Evolutionary conservation across 805 yeast species (phyloP).

Genomic region (Priceomyces haplophilus): DNA sequence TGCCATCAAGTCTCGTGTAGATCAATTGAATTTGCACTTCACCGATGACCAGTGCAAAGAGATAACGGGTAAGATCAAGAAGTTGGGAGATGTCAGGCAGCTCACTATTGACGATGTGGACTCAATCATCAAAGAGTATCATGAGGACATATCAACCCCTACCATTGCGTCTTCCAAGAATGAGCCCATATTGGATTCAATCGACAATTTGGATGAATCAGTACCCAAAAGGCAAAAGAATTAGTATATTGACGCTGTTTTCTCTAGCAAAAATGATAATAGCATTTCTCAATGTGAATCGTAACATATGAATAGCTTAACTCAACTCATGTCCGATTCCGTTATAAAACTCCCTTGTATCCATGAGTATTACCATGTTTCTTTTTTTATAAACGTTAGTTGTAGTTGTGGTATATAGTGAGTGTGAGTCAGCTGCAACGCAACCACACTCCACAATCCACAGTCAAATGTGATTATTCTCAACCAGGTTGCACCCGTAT

Average conservation of each 20-base stretch:
- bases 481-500: too few relatives aligned
- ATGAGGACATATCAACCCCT: constrained; percentile 68
- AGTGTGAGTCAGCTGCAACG: too few relatives aligned
- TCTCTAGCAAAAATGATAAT: too few relatives aligned
- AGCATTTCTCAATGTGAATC: too few relatives aligned
- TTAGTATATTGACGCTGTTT: background rate
- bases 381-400: too few relatives aligned
- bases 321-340: too few relatives aligned
- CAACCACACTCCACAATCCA: too few relatives aligned
- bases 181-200: constrained; percentile 9
- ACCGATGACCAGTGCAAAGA: constrained; percentile 94
- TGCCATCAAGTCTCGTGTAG: constrained; percentile 97
- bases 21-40: constrained; percentile 85
- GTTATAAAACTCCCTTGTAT: too few relatives aligned
- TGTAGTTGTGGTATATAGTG: too few relatives aligned
- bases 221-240: constrained; percentile 10
- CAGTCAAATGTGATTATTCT: too few relatives aligned
- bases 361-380: too few relatives aligned
- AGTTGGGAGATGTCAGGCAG: constrained; percentile 92
- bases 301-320: too few relatives aligned
- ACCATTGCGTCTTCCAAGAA: constrained; percentile 2
- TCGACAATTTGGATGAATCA: constrained; percentile 11
- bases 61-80: constrained; percentile 89
- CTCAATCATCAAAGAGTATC: constrained; percentile 91
- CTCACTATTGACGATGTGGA: constrained; percentile 96